Conservation (phyloP, 176 grass and related monocot genomes). For the Olyra latifolia region DNA sequence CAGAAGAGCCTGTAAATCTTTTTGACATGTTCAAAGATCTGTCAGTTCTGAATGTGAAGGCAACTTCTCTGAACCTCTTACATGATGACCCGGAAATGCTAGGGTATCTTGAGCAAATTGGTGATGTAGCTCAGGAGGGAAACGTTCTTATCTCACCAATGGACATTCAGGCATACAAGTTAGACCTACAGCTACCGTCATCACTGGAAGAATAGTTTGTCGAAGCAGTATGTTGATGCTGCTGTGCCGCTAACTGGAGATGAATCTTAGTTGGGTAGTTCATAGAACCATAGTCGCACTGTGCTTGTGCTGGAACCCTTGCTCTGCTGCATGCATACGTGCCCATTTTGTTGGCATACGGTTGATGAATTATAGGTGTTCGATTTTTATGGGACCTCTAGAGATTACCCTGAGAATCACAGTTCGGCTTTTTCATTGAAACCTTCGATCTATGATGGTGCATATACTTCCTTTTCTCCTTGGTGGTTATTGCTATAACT, state of each 20-base stretch:
- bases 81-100: constrained; percentile 86
- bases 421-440: not conserved
- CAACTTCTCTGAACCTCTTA: constrained; percentile 94
- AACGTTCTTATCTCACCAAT: constrained; percentile 91
- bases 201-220: constrained; percentile 39
- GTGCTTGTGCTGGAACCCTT: constrained; percentile 1
- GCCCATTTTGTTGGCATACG: constrained; percentile 10
- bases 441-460: not conserved
- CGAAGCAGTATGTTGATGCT: not conserved
- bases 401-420: not conserved
- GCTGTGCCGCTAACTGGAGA: constrained; percentile 10
- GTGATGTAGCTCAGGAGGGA: constrained; percentile 79
- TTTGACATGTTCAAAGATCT: constrained; percentile 98
- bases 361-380: not conserved
- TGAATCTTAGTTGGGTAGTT: not conserved
- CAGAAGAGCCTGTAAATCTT: constrained; percentile 76
- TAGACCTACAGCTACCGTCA: constrained; percentile 68
- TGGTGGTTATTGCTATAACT: not conserved
- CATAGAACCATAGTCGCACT: not conserved
- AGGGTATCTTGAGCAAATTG: constrained; percentile 76
- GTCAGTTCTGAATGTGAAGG: constrained; percentile 62
- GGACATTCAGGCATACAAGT: constrained; percentile 96
- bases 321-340: not conserved
- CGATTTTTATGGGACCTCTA: not conserved
- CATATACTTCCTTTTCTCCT: not conserved